A percentile compares a stretch with the other conserved stretches of the same genome.
phyloP scores from a whole-genome alignment of 2,329 filamentous ascomycete genomes.

The Dryadomyces sulphureus region DNA sequence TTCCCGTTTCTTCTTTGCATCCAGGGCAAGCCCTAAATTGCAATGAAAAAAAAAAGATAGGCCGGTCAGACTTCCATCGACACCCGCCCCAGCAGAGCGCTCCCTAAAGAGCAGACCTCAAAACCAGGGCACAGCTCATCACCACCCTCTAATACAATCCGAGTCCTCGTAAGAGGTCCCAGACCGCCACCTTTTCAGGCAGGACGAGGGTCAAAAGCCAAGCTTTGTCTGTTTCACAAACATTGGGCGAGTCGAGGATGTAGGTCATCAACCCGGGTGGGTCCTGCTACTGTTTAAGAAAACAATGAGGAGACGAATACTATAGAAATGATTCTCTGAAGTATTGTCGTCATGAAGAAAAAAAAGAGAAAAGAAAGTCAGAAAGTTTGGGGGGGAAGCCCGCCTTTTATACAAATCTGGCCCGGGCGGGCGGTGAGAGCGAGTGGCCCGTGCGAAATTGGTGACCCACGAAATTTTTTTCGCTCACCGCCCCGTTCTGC shows the following conservation, averaged over 20 bases:
- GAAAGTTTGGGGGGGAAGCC: slow-evolving; percentile 17
- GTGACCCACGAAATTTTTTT: neutral
- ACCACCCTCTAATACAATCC: slow-evolving; percentile 68
- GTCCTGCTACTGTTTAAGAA: slow-evolving; percentile 84
- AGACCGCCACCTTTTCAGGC: slow-evolving; percentile 46
- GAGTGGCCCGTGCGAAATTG: slow-evolving; percentile 3
- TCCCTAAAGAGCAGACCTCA: slow-evolving; percentile 52
- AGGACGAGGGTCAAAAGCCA: slow-evolving; percentile 50
- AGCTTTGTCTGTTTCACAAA: slow-evolving; percentile 27
- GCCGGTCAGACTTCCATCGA: slow-evolving; percentile 84
- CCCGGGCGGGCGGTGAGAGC: neutral
- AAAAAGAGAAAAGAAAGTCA: slow-evolving; percentile 25
- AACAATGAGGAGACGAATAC: slow-evolving; percentile 89
- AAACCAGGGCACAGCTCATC: slow-evolving; percentile 80
- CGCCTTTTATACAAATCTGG: slow-evolving; percentile 26
- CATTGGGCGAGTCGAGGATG: slow-evolving; percentile 48
- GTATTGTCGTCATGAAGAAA: slow-evolving; percentile 49
- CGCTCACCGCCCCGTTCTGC: neutral
- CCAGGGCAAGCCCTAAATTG: slow-evolving; percentile 29
- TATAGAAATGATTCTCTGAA: slow-evolving; percentile 95
- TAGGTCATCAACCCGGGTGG: slow-evolving; percentile 86
- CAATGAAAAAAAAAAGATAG: slow-evolving; percentile 44
- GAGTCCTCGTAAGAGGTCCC: slow-evolving; percentile 4
- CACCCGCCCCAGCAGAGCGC: slow-evolving; percentile 64
- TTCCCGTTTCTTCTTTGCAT: slow-evolving; percentile 39